A percentile compares a stretch with the other conserved stretches of the same genome.
Evolutionary conservation across 1,139 yeast genomes (phyloP).

Genomic region (Wickerhamomyces sp.): DNA sequence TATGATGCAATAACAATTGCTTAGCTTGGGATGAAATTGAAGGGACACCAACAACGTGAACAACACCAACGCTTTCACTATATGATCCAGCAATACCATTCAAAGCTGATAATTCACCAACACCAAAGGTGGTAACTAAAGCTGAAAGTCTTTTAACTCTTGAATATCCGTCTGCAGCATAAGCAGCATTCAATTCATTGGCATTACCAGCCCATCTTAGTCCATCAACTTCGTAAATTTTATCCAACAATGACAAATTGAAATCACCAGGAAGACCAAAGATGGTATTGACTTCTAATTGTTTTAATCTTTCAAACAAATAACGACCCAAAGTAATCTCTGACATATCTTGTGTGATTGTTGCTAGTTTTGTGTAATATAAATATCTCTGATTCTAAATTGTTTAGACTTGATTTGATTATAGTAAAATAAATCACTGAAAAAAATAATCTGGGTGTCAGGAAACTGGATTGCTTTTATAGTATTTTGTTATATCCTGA

Average conservation of each 20-base stretch:
- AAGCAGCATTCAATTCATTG: conserved; percentile 62
- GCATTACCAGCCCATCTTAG: conserved; percentile 58
- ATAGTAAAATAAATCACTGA: too few species aligned
- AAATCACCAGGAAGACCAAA: conserved; percentile 82
- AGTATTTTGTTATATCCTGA: too few species aligned
- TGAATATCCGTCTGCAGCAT: conserved; percentile 78
- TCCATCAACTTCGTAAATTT: conserved; percentile 54
- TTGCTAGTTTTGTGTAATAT: conserved; percentile 3
- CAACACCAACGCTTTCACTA: conserved; percentile 40
- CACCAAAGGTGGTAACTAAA: conserved; percentile 37
- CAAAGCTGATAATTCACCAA: conserved; percentile 25
- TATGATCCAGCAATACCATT: conserved; percentile 26
- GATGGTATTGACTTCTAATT: conserved; percentile 50
- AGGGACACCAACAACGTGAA: conserved; percentile 39
- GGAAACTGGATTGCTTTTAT: too few species aligned
- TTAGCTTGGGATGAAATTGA: conserved; percentile 61
- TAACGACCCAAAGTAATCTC: conserved; percentile 53
- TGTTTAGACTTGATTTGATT: too few species aligned
- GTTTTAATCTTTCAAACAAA: conserved; percentile 44
- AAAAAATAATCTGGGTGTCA: too few species aligned
- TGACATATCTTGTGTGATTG: conserved; percentile 24
- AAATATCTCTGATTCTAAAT: neutral
- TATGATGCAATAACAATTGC: conserved; percentile 55
- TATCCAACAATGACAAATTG: conserved; percentile 64
- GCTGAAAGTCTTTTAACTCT: conserved; percentile 38